These are phyloP conservation scores for Fusarium sulawesiense DNA, from an alignment of 2,329 filamentous ascomycete species.

Conservation along the genomic window DNA sequence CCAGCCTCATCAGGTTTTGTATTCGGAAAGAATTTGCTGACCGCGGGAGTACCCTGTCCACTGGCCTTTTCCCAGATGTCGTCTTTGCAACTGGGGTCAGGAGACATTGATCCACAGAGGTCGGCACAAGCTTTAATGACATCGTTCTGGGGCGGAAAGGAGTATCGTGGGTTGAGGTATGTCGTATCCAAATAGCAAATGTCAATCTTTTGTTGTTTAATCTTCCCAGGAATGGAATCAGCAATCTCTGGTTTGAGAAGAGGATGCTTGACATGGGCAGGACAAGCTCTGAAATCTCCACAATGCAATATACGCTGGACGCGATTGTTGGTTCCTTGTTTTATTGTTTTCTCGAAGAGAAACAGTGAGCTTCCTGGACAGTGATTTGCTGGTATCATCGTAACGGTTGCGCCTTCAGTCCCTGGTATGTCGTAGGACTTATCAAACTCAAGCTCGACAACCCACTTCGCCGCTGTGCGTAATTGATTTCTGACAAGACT, in stretches of 20 bases:
- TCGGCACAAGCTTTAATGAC: slow-evolving; percentile 90
- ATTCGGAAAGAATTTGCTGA: slow-evolving; percentile 66
- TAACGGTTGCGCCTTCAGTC: slow-evolving; percentile 85
- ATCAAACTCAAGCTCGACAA: slow-evolving; percentile 89
- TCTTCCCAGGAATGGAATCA: slow-evolving; percentile 77
- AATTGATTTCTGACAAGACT: slow-evolving; percentile 90
- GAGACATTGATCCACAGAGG: slow-evolving; percentile 82
- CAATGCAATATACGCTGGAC: slow-evolving; percentile 90
- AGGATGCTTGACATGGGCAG: slow-evolving; percentile 84
- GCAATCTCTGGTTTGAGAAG: slow-evolving; percentile 79
- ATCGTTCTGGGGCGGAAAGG: slow-evolving; percentile 88
- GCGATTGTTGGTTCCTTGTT: slow-evolving; percentile 68
- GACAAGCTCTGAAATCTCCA: slow-evolving; percentile 93
- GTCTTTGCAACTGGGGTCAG: slow-evolving; percentile 66
- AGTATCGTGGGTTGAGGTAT: slow-evolving; percentile 94
- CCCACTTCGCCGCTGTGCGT: slow-evolving; percentile 84
- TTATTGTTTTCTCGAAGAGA: slow-evolving; percentile 83
- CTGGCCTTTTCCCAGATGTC: slow-evolving; percentile 60
- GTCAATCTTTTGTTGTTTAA: slow-evolving; percentile 87
- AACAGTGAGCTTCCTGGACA: slow-evolving; percentile 96
- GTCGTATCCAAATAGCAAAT: slow-evolving; percentile 98
- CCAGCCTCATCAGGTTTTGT: slow-evolving; percentile 47
- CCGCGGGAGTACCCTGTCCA: slow-evolving; percentile 55
- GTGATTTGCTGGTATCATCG: slow-evolving; percentile 96
- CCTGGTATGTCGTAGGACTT: slow-evolving; percentile 80